Evolutionary conservation across 2,329 filamentous ascomycete genomes (phyloP).

Genomic region (Daldinia sp.): DNA sequence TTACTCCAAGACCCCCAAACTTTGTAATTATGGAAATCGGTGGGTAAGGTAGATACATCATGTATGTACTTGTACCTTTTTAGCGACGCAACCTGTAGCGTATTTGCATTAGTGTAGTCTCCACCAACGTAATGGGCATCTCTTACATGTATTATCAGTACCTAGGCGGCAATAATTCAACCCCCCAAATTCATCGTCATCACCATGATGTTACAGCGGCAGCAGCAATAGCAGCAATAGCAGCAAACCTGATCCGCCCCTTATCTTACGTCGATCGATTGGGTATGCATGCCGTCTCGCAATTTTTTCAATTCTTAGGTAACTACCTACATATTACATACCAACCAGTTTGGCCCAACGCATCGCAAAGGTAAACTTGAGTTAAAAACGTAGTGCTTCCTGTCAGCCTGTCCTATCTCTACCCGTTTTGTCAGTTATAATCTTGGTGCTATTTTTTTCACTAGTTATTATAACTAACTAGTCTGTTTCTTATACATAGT

Average conservation of each 20-base stretch:
- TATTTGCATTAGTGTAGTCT: conserved; percentile 15
- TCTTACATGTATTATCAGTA: conserved; percentile 16
- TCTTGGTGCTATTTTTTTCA: background rate
- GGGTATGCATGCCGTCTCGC: conserved; percentile 4
- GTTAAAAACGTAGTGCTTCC: background rate
- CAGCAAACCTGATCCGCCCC: conserved; percentile 7
- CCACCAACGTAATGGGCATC: conserved; percentile 20
- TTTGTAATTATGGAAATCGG: conserved; percentile 16
- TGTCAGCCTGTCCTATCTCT: background rate
- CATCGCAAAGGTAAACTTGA: background rate
- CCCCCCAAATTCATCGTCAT: conserved; percentile 12
- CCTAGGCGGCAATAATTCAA: background rate
- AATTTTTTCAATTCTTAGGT: conserved; percentile 1
- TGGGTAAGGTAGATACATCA: conserved; percentile 36
- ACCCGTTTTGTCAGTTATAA: background rate
- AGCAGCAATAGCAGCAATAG: conserved; percentile 1
- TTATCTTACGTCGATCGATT: conserved; percentile 13
- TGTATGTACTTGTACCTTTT: background rate
- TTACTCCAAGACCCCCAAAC: conserved; percentile 24
- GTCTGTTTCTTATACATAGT: background rate
- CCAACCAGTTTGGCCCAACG: background rate
- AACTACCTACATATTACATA: background rate
- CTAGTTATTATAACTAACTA: no score
- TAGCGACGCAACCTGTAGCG: no score
- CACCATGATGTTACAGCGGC: conserved; percentile 6